Evolutionary conservation across 202 grass and related monocot species (phyloP), one percentile per base, ranked within the genome.

Genomic region (Sporobolus alterniflorus): DNA sequence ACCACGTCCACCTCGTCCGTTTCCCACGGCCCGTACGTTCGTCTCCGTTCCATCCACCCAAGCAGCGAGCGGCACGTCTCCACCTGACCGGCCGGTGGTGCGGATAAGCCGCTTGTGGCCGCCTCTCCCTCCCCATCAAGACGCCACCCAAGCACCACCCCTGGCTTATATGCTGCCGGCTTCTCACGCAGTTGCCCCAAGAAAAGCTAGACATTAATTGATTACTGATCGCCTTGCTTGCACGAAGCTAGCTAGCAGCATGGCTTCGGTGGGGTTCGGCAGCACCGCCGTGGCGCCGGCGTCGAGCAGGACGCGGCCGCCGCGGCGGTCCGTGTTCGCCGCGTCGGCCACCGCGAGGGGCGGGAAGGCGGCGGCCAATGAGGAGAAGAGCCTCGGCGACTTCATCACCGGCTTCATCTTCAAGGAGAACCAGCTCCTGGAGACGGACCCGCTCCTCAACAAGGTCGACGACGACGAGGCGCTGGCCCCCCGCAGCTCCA

Each of bases 381-480:
- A 94, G 85, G 91, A 94, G 91, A 91, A 86, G 85, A 26, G 85
- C 10, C 20, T 89, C 13, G 52, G 11, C 0, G 88, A 88, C 1
- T 91, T 71, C 88, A 86, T 94, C 85, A 25, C 88, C 21, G 57
- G 88, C 21, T 14, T 5, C 46, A 77, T 94, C 85, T 70, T 83
- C 71, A 94, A 83, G 88, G 47, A 91, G 18, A 86, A 91, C 31
- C 91, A 94, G 88, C 81, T 94, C 44, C n/a, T 94, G 69, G 91
- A 94, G 82, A 94, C 91, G 57, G 83, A 94, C 82, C 88, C 88
- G 31, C 30, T 91, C 55, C 91, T 94, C 78, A 71, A 91, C 72
- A 94, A 94, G 82, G 79, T 83, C 62, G 84, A 74, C 32, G 79
- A 41, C 60, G 84, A 74, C 32, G 79, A 41, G 49, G 67, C 77